Conservation (phyloP, 345 rosid genomes). For the Excoecaria cochinchinensis region DNA sequence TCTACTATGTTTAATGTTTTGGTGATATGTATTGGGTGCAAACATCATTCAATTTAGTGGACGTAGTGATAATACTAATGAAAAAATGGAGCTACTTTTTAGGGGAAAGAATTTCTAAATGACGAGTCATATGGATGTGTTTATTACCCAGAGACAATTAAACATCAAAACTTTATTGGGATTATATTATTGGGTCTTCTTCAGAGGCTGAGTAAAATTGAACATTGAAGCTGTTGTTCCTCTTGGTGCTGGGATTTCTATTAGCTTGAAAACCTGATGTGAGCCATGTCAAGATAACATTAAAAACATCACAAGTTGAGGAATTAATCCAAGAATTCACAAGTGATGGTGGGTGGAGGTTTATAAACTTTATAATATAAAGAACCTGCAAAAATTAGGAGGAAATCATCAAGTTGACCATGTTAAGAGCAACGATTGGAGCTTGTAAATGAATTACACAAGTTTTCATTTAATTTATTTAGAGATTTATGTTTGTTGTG, state of each 20-base stretch:
- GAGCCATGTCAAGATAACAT: background rate
- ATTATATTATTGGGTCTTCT: background rate
- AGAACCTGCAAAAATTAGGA: background rate
- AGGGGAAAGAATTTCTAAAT: background rate
- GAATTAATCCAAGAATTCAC: background rate
- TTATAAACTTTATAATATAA: background rate
- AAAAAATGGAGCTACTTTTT: background rate
- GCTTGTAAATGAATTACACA: background rate
- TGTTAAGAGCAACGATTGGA: background rate
- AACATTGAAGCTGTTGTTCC: background rate
- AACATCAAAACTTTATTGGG: background rate
- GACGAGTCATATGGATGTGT: background rate
- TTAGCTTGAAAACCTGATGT: background rate
- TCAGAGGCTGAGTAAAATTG: background rate
- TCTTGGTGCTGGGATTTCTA: background rate
- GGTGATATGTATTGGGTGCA: background rate
- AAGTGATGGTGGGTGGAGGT: background rate
- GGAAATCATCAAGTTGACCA: background rate
- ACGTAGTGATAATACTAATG: background rate
- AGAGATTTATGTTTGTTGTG: background rate
- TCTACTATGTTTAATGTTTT: conserved; percentile 3
- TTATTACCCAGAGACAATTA: background rate
- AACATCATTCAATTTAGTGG: background rate
- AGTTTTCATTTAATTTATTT: background rate
- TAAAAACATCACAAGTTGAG: background rate